Conservation (phyloP, 257 asterid genomes). For the Nicotiana sylvestris region DNA sequence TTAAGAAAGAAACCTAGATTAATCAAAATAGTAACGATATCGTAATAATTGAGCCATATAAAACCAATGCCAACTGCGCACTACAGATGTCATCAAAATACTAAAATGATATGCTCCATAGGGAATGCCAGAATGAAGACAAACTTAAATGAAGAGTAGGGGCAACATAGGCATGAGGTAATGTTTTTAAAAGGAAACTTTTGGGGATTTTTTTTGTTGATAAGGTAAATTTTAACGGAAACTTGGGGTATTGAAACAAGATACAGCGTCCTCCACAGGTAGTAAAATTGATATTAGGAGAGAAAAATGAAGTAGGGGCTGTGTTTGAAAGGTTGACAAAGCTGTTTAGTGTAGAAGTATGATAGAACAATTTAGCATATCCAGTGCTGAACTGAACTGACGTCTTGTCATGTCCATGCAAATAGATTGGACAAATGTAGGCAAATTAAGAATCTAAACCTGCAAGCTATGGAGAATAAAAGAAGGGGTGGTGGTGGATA, state of each 20-base stretch:
- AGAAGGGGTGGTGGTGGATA: background rate
- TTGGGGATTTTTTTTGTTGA: background rate
- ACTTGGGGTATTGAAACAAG: background rate
- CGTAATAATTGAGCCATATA: background rate
- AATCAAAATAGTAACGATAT: background rate
- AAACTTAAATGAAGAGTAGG: background rate
- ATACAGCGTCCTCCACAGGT: background rate
- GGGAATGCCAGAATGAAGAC: background rate
- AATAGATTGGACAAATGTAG: background rate
- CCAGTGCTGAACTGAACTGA: background rate
- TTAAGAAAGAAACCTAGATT: background rate
- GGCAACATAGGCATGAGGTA: background rate
- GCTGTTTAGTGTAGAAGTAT: background rate
- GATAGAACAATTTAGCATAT: background rate
- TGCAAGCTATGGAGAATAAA: background rate
- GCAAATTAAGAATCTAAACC: conserved; percentile 2
- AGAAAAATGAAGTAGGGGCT: background rate
- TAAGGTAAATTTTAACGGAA: background rate
- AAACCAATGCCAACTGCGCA: background rate
- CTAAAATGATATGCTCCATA: background rate
- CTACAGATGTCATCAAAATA: background rate
- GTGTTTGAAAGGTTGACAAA: background rate
- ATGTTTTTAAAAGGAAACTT: background rate
- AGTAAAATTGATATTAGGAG: background rate
- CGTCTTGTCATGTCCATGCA: background rate